phyloP scores from a whole-genome alignment of 495 filamentous ascomycete genomes.

The Penicillium angulare region DNA sequence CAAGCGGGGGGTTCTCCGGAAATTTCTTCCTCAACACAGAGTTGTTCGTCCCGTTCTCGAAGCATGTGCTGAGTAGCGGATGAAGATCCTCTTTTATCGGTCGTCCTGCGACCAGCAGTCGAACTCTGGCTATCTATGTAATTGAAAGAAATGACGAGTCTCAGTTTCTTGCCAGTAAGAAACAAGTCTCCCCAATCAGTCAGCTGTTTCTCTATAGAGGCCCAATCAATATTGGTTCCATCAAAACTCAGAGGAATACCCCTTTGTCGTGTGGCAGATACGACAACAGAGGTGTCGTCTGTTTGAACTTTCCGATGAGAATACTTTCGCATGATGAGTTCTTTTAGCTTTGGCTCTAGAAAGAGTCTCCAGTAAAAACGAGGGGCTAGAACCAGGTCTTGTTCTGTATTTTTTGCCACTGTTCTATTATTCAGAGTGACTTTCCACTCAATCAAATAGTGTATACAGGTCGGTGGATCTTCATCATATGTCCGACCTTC shows the following conservation, averaged over 20 bases:
- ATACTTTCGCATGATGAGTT: slow-evolving; percentile 9
- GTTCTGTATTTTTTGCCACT: slow-evolving; percentile 27
- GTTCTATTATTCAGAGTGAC: slow-evolving; percentile 26
- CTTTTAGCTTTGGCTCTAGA: slow-evolving; percentile 4
- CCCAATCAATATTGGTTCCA: slow-evolving; percentile 13
- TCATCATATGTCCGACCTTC: slow-evolving; percentile 27
- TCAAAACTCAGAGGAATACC: slow-evolving; percentile 12
- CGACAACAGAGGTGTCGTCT: slow-evolving; percentile 15
- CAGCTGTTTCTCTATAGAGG: slow-evolving; percentile 14
- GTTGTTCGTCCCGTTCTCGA: slow-evolving; percentile 7
- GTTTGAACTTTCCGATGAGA: slow-evolving; percentile 12
- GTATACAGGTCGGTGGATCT: slow-evolving; percentile 27
- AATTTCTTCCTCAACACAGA: slow-evolving; percentile 8
- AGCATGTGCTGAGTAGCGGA: slow-evolving; percentile 12
- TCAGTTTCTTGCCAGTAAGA: slow-evolving; percentile 17
- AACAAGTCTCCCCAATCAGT: slow-evolving; percentile 7
- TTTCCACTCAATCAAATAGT: slow-evolving; percentile 36
- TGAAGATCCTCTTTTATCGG: slow-evolving; percentile 10
- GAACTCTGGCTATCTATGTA: slow-evolving; percentile 6
- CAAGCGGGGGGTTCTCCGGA: slow-evolving; percentile 9
- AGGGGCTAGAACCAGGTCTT: slow-evolving; percentile 22
- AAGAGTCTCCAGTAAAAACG: slow-evolving; percentile 19
- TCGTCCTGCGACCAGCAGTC: slow-evolving; percentile 2
- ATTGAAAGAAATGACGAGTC: slow-evolving; percentile 10
- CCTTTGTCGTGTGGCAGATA: slow-evolving; percentile 10